Base-by-base conservation (phyloP, 495 filamentous ascomycete genomes). In the Xylaria telfairii region DNA sequence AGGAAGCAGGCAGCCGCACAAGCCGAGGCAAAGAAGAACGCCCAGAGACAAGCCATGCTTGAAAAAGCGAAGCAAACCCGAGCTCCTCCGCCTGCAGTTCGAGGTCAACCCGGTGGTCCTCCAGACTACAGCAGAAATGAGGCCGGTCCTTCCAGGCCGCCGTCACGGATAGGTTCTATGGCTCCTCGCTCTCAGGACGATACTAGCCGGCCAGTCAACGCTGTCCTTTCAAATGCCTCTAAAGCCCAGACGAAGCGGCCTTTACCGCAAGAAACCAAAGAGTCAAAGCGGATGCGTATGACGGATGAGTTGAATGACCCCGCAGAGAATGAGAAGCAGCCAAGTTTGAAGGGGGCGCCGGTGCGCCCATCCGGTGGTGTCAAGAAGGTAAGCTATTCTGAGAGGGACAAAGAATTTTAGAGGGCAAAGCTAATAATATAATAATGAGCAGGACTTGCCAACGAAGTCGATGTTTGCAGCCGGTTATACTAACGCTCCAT, bases 341-440 rank as follows among this genome's bases (percentile, higher is more conserved):
- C 83, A 51, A 86, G 77, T 61, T 87, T 92, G 60, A 95, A 92
- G 83, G 91, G 89, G 26, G 92, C 93, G 56, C 93, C 94, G 15
- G 92, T 96, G 67, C 89, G 94, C 66, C 92, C 93, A 71, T 93
- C 93, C 2, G 90, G 83, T 65, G 92, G 92, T 66, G 89, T 91
- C 72, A 86, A 84, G 75, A 94, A 93, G 87, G 92, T 92, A 81
- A 80, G 83, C 73, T 30, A 41, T 53, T 51, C 67, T 68, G 73
- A 75, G 34, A 67, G 39, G 4, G 12, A 53, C 51, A 21, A 46
- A 24, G 47, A 69, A 73, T 85, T 62, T 83, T 76, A 28, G 6
- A 37, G 13, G n/a, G 28, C 42, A 34, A 44, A 66, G 42, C 53
- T 71, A 67, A 67, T n/a, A n/a, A n/a, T n/a, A n/a, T n/a, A n/a